Percentiles rank a stretch among this genome's conserved stretches.
phyloP scores from a whole-genome alignment of 2,329 filamentous ascomycete genomes.

The Aspergillus sp. region DNA sequence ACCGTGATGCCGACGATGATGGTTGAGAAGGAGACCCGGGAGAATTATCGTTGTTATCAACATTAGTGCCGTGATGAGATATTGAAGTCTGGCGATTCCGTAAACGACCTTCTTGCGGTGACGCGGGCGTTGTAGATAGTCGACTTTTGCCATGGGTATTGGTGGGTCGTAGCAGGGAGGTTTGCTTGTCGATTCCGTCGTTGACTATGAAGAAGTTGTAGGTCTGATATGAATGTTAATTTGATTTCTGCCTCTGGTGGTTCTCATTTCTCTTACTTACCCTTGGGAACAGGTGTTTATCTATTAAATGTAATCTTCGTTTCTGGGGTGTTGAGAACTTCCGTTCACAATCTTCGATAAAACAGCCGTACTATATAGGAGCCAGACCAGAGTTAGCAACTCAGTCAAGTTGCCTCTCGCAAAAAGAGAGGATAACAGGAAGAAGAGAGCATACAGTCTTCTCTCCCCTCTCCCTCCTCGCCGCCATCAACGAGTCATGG shows the following conservation, averaged over 20 bases:
- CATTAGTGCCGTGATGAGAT: conserved; percentile 1
- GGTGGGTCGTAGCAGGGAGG: conserved; percentile 58
- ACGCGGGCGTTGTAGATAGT: conserved; percentile 22
- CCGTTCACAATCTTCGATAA: conserved; percentile 78
- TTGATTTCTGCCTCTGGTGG: too few relatives aligned
- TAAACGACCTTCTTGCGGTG: conserved; percentile 27
- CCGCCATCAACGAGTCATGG: conserved; percentile 71
- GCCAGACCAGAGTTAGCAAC: neutral
- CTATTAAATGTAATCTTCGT: conserved; percentile 77
- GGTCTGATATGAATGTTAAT: conserved; percentile 37
- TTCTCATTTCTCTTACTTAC: conserved; percentile 19
- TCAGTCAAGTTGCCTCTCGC: neutral
- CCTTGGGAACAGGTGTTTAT: conserved; percentile 86
- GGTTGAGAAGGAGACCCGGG: neutral
- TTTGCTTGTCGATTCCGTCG: conserved; percentile 77
- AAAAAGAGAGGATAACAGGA: neutral
- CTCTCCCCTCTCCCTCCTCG: conserved; percentile 69
- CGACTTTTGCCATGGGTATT: conserved; percentile 27
- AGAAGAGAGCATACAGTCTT: conserved; percentile 59
- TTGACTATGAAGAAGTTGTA: conserved; percentile 85
- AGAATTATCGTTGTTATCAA: neutral
- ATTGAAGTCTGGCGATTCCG: conserved; percentile 22
- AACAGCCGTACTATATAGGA: conserved; percentile 64
- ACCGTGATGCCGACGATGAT: neutral
- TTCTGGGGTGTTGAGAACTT: conserved; percentile 78